phyloP scores from a whole-genome alignment of 192 early-diverging fungal species.

The Backusella mclennaniae region DNA sequence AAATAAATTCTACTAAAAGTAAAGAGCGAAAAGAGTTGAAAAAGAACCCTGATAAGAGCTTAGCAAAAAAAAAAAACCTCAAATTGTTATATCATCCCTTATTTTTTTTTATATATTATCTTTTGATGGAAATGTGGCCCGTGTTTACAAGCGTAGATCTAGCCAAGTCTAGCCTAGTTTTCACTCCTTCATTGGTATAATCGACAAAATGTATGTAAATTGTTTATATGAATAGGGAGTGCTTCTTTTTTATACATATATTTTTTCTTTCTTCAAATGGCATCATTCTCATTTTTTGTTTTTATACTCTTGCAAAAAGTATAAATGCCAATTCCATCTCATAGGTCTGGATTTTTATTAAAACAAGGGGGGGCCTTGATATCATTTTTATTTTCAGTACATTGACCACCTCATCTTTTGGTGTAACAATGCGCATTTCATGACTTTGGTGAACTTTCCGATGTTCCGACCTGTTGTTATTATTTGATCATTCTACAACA shows the following conservation, averaged over 20 bases:
- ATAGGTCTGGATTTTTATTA: neutral
- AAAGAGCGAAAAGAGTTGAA: neutral
- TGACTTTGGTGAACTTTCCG: neutral
- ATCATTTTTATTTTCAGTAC: neutral
- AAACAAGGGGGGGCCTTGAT: neutral
- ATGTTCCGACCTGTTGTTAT: neutral
- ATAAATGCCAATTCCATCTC: neutral
- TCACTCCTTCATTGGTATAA: constrained; percentile 5
- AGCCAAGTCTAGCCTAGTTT: neutral
- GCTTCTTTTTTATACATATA: neutral
- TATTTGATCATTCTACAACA: neutral
- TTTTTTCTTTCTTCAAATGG: neutral
- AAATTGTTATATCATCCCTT: neutral
- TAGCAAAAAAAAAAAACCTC: neutral
- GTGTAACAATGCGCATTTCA: neutral
- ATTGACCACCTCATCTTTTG: neutral
- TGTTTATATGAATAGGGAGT: constrained; percentile 2
- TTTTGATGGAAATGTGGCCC: constrained; percentile 12
- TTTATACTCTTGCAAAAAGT: neutral
- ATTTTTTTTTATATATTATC: neutral
- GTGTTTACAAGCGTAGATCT: constrained; percentile 9
- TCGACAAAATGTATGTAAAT: neutral
- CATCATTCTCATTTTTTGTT: neutral
- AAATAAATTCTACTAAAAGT: neutral
- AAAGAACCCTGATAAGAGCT: neutral